Conservation (phyloP, 2,329 filamentous ascomycete genomes). For the Davidsoniella australis region DNA sequence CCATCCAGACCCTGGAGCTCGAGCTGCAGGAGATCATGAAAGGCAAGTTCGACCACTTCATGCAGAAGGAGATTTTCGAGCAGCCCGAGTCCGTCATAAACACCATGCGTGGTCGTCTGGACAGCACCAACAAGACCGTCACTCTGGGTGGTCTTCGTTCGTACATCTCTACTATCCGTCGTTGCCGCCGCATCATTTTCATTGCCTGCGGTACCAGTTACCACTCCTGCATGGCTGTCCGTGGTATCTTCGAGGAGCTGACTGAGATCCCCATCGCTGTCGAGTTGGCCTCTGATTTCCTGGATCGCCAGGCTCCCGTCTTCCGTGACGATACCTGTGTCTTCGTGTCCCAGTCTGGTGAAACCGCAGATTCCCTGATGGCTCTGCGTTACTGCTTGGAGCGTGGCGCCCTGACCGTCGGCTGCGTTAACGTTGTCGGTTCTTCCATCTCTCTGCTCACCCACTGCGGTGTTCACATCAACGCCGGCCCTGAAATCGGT, state of each 20-base stretch:
- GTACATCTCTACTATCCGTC: conserved; percentile 90
- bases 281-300: conserved; percentile 93
- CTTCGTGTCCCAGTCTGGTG: conserved; percentile 96
- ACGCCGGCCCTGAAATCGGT: conserved; percentile 95
- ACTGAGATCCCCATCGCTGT: conserved; percentile 96
- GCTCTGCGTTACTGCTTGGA: conserved; percentile 95
- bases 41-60: conserved; percentile 99
- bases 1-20: conserved; percentile 95
- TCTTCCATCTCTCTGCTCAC: conserved; percentile 97
- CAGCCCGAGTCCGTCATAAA: conserved; percentile 98
- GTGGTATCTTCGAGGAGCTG: conserved; percentile 92
- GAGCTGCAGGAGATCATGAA: conserved; percentile 99
- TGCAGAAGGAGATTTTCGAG: conserved; percentile 99
- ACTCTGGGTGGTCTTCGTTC: conserved; percentile 90
- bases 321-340: conserved; percentile 99
- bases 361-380: conserved; percentile 95
- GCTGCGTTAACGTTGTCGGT: conserved; percentile 96
- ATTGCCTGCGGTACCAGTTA: conserved; percentile 97
- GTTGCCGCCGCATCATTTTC: conserved; percentile 95
- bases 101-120: conserved; percentile 97
- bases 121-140: conserved; percentile 82
- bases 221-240: conserved; percentile 98
- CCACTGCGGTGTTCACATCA: conserved; percentile 99
- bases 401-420: conserved; percentile 89
- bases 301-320: conserved; percentile 88